Conservation (phyloP, 225 moss, liverwort and hornwort genomes). For the Straminergon stramineum region DNA sequence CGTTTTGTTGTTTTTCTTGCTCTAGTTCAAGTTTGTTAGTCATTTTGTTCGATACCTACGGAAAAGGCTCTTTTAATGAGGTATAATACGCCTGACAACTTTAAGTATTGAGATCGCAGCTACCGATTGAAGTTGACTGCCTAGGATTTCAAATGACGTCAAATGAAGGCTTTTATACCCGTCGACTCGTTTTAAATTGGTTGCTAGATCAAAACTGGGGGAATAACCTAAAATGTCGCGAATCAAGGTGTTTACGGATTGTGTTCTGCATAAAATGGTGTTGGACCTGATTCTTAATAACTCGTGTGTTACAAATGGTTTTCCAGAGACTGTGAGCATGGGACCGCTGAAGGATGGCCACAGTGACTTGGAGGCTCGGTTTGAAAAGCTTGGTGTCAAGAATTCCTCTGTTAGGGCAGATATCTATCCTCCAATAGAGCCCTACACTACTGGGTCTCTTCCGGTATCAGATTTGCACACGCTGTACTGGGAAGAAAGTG, state of each 20-base stretch:
- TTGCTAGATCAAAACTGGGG: not conserved
- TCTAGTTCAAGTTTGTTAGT: not conserved
- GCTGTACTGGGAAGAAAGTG: conserved; percentile 95
- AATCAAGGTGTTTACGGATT: not conserved
- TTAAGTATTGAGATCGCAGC: not conserved
- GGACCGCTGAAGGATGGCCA: not conserved
- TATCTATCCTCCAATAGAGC: conserved; percentile 44
- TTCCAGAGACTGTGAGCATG: conserved; percentile 22
- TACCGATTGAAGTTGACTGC: not conserved
- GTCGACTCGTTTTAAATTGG: not conserved
- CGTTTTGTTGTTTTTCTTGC: not conserved
- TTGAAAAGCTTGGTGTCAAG: conserved; percentile 18
- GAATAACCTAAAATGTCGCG: not conserved
- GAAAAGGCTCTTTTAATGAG: not conserved
- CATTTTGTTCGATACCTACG: not conserved
- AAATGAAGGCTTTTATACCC: not conserved
- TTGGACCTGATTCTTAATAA: not conserved
- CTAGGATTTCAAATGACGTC: not conserved
- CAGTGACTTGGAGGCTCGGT: conserved; percentile 4
- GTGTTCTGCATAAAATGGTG: not conserved
- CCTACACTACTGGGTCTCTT: conserved; percentile 43
- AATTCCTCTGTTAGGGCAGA: conserved; percentile 20
- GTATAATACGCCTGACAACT: not conserved
- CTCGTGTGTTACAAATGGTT: not conserved
- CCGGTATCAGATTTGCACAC: conserved; percentile 70